These are phyloP conservation scores for Fusarium annulatum DNA, from an alignment of 2,329 filamentous ascomycete genomes.

Conservation along the genomic window DNA sequence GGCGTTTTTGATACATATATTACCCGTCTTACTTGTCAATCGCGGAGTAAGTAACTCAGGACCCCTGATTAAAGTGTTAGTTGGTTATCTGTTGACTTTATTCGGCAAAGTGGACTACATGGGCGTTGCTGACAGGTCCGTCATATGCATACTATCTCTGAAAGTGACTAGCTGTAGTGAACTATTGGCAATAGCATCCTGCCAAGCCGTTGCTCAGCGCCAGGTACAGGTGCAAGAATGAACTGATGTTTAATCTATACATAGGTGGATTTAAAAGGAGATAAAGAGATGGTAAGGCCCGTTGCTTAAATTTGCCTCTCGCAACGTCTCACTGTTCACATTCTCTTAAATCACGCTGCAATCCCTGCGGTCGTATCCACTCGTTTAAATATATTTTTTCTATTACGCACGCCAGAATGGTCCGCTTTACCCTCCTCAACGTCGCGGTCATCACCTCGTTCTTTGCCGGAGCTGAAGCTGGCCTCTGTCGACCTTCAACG, in stretches of 20 bases:
- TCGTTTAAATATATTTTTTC: background rate
- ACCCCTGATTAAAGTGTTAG: background rate
- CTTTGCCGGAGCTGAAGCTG: background rate
- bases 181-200: background rate
- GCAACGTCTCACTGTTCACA: background rate
- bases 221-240: background rate
- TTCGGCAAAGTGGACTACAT: background rate
- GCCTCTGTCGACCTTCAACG: background rate
- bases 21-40: too few species aligned
- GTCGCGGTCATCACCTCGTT: background rate
- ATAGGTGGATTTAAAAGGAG: background rate
- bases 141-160: too few species aligned
- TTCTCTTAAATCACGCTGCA: background rate
- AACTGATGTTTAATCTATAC: background rate
- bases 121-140: background rate
- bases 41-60: background rate
- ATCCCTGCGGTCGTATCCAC: background rate
- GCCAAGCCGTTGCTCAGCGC: background rate
- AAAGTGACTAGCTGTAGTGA: background rate
- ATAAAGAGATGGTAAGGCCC: background rate
- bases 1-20: too few species aligned
- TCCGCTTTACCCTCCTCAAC: background rate
- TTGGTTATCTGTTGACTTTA: background rate
- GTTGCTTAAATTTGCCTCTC: background rate
- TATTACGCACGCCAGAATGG: rapidly evolving